Conservation (phyloP, 2,329 filamentous ascomycete genomes). For the Fusarium torreyae region DNA sequence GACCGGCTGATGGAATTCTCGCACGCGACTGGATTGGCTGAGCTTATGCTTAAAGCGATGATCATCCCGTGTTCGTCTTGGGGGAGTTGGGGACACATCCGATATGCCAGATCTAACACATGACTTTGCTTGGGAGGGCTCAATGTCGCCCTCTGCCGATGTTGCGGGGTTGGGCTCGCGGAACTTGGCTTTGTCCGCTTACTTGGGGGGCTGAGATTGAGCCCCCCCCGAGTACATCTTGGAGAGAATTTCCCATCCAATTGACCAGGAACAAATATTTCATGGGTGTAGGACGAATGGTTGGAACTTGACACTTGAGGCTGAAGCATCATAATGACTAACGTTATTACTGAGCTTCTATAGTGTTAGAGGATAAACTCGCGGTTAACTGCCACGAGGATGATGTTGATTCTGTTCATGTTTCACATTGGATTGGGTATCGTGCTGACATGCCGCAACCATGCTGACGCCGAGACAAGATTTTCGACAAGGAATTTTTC, state of each 20-base stretch:
- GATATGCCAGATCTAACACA: conserved; percentile 33
- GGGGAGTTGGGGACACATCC: not conserved
- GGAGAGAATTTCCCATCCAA: conserved; percentile 10
- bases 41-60: conserved; percentile 38
- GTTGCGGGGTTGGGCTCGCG: conserved; percentile 19
- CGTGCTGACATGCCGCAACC: not conserved
- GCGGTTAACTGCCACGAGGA: conserved; percentile 4
- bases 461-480: not conserved
- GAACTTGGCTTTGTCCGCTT: not conserved
- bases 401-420: not conserved
- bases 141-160: not conserved
- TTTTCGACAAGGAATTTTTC: not conserved
- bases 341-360: not conserved
- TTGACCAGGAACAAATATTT: not conserved
- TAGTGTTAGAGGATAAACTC: not conserved
- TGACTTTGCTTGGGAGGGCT: conserved; percentile 1
- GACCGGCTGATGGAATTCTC: conserved; percentile 34
- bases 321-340: not conserved
- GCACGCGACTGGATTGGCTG: not conserved
- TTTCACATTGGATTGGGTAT: not conserved
- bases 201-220: not conserved
- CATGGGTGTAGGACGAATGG: conserved; percentile 3
- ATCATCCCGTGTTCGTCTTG: conserved; percentile 22
- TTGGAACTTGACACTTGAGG: not conserved
- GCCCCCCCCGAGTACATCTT: not conserved